phyloP scores from a whole-genome alignment of 257 asterid genomes.

The Paraleonurus japonicus region DNA sequence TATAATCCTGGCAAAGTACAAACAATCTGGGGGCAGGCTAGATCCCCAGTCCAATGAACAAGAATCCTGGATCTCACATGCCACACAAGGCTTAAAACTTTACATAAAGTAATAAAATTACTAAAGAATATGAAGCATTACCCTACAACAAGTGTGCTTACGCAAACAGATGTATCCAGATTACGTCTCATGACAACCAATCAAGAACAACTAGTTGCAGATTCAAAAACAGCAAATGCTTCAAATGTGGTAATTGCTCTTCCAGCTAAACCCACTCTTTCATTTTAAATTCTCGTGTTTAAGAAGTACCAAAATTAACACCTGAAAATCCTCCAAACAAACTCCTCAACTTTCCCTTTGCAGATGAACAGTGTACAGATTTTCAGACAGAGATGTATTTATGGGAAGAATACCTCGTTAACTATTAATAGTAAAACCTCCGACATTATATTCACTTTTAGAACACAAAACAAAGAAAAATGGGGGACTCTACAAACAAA shows the following conservation, averaged over 20 bases:
- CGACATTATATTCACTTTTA: neutral
- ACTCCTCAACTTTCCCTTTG: slow-evolving; percentile 14
- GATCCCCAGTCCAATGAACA: slow-evolving; percentile 5
- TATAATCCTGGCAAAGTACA: neutral
- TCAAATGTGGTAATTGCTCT: neutral
- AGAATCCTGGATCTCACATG: slow-evolving; percentile 10
- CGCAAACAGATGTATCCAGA: neutral
- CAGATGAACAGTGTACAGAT: slow-evolving; percentile 12
- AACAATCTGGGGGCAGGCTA: neutral
- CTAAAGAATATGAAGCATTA: slow-evolving; percentile 7
- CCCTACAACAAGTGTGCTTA: neutral
- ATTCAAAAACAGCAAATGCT: slow-evolving; percentile 6
- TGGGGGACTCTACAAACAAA: neutral
- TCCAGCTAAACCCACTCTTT: slow-evolving; percentile 13
- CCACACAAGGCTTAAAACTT: neutral
- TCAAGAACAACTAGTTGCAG: slow-evolving; percentile 21
- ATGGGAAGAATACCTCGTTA: slow-evolving; percentile 1
- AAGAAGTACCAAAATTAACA: neutral
- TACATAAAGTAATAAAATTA: neutral
- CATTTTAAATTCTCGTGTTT: neutral
- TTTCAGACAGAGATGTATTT: neutral
- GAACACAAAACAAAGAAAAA: neutral
- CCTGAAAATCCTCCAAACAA: neutral
- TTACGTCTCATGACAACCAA: slow-evolving; percentile 5
- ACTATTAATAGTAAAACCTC: neutral